Conservation (phyloP, 306 rosid genomes). For the Rubus parviflorus region DNA sequence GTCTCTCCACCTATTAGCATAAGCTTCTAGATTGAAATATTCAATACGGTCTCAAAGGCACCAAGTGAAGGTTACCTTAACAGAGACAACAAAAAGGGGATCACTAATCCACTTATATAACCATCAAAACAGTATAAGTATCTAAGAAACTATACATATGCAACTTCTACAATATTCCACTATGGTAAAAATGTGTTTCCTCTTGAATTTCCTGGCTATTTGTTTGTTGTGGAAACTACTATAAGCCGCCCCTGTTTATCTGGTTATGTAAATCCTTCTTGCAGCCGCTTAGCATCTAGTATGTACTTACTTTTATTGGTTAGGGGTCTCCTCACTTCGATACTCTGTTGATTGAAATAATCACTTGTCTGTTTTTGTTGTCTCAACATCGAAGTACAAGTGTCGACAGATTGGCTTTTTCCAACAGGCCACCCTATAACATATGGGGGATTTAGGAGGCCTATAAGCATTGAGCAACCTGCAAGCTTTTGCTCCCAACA, state of each 20-base stretch:
- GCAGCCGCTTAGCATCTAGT: not conserved
- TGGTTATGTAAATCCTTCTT: not conserved
- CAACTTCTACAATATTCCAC: not conserved
- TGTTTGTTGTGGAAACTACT: not conserved
- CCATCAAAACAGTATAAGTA: not conserved
- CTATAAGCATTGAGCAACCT: slow-evolving; percentile 2
- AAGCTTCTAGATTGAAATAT: not conserved
- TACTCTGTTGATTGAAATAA: not conserved
- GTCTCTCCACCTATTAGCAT: not conserved
- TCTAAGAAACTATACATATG: not conserved
- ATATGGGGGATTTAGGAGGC: not conserved
- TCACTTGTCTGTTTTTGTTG: not conserved
- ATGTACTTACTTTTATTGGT: not conserved
- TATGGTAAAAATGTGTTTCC: not conserved
- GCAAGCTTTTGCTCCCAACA: not conserved
- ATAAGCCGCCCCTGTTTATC: not conserved
- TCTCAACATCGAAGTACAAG: not conserved
- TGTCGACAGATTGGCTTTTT: not conserved
- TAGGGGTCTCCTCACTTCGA: too few species aligned
- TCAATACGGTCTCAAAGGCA: not conserved
- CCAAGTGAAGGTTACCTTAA: not conserved
- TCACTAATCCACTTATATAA: not conserved
- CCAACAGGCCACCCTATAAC: slow-evolving; percentile 19
- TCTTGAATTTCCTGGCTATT: not conserved
- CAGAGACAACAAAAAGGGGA: not conserved